Conservation (phyloP, 768 basidiomycete species). For the Aureoboletus auriporus region DNA sequence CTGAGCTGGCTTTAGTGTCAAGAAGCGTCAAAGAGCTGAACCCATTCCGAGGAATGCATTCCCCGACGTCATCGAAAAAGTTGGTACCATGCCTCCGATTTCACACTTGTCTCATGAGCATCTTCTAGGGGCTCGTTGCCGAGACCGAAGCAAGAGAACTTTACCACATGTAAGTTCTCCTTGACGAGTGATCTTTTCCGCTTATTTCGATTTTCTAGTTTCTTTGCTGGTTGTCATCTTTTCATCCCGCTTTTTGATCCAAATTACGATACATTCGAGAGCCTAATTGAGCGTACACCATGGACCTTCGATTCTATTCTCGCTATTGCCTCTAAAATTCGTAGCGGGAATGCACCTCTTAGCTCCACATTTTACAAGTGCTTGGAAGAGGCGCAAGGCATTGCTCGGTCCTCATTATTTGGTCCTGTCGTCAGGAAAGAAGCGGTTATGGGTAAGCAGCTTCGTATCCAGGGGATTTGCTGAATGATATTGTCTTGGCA, state of each 20-base stretch:
- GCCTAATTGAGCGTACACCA: slow-evolving; percentile 86
- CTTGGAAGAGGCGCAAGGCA: slow-evolving; percentile 93
- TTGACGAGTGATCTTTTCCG: slow-evolving; percentile 6
- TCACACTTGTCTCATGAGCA: neutral
- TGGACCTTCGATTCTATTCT: slow-evolving; percentile 96
- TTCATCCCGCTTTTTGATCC: slow-evolving; percentile 97
- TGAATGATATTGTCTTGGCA: slow-evolving; percentile 25
- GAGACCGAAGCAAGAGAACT: slow-evolving; percentile 87
- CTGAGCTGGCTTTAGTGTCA: slow-evolving; percentile 37
- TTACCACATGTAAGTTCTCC: slow-evolving; percentile 72
- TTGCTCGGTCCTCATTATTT: slow-evolving; percentile 89
- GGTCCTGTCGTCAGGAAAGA: slow-evolving; percentile 93
- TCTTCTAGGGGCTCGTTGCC: slow-evolving; percentile 69
- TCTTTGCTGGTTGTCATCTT: slow-evolving; percentile 93
- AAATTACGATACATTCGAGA: slow-evolving; percentile 89
- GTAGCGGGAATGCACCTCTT: slow-evolving; percentile 84
- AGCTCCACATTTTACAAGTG: slow-evolving; percentile 86
- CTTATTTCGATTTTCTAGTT: slow-evolving; percentile 44
- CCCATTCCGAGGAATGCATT: slow-evolving; percentile 83
- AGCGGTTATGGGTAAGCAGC: slow-evolving; percentile 76
- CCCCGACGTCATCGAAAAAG: slow-evolving; percentile 88
- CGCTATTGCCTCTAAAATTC: slow-evolving; percentile 88
- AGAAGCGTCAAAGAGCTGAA: slow-evolving; percentile 82
- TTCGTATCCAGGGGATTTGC: slow-evolving; percentile 5
- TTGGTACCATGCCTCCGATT: slow-evolving; percentile 12